A percentile compares a stretch with the other conserved stretches of the same genome.
phyloP scores from a whole-genome alignment of 257 asterid species.

The Anisodus acutangulus region DNA sequence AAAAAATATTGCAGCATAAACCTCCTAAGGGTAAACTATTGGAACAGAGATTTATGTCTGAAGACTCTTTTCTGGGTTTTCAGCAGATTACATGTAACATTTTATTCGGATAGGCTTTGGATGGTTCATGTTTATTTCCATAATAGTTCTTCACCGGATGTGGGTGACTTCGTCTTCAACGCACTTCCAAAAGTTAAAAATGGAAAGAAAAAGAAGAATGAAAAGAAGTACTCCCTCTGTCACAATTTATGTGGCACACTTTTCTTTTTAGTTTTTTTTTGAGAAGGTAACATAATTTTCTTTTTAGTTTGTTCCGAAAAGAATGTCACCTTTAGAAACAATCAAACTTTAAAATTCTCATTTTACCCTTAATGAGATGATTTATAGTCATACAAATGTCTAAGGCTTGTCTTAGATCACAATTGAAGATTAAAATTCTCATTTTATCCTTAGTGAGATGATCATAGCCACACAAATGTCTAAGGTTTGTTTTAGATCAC shows the following conservation, averaged over 20 bases:
- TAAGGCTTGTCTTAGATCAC: constrained; percentile 9
- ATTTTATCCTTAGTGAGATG: background rate
- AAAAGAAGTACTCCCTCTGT: background rate
- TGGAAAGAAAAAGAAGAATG: too few species aligned
- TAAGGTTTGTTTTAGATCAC: background rate
- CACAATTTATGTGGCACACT: background rate
- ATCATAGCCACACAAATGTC: background rate
- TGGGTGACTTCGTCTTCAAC: background rate
- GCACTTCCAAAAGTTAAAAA: background rate
- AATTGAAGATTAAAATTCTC: background rate
- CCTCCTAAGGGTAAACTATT: constrained; percentile 5
- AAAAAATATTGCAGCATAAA: background rate
- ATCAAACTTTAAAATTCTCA: constrained; percentile 1
- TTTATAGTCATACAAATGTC: constrained; percentile 24
- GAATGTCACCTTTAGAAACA: constrained; percentile 9
- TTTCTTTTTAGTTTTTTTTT: background rate
- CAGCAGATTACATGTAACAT: background rate
- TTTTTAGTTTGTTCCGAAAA: constrained; percentile 4
- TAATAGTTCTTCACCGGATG: constrained; percentile 9
- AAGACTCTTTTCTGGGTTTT: constrained; percentile 3
- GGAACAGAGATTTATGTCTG: constrained; percentile 18
- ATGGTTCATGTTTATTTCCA: constrained; percentile 12
- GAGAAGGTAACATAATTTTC: background rate
- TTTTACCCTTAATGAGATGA: background rate
- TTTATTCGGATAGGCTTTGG: background rate